Conservation (phyloP, 1,284 basidiomycete genomes). For the Baeospora myosura region DNA sequence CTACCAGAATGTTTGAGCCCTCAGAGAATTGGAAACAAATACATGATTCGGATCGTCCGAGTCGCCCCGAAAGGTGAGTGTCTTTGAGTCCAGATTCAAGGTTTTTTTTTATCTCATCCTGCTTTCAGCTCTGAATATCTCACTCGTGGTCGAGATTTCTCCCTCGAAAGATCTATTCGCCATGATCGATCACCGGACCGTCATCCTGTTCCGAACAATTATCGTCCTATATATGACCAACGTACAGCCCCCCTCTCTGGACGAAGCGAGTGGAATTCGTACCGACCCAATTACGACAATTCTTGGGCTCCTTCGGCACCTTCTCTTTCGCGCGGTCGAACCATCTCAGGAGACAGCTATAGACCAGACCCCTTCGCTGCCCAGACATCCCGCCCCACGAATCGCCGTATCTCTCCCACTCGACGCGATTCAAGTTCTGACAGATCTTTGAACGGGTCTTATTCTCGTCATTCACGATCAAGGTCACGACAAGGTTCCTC, state of each 20-base stretch:
- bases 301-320: no score
- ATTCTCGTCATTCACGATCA: conserved; percentile 13
- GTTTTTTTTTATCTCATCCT: conserved; percentile 39
- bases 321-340: no score
- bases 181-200: no score
- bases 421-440: no score
- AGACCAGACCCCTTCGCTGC: no score
- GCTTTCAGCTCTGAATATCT: conserved; percentile 26
- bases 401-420: no score
- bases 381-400: no score
- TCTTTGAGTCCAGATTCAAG: conserved; percentile 21
- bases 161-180: no score
- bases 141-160: conserved; percentile 25
- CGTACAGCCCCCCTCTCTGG: conserved; percentile 1
- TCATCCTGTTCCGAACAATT: conserved; percentile 32
- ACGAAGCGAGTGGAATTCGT: conserved; percentile 6
- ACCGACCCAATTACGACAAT: no score
- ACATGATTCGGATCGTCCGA: conserved; percentile 29
- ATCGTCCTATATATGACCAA: conserved; percentile 7
- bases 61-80: conserved; percentile 25
- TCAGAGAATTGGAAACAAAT: conserved; percentile 63
- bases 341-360: no score
- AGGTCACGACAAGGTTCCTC: no score
- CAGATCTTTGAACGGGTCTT: conserved; percentile 4
- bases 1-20: conserved; percentile 61